Evolutionary conservation across 176 grass and related monocot genomes (phyloP), one percentile per base, ranked within the genome.

Genomic region (Secale cereale): DNA sequence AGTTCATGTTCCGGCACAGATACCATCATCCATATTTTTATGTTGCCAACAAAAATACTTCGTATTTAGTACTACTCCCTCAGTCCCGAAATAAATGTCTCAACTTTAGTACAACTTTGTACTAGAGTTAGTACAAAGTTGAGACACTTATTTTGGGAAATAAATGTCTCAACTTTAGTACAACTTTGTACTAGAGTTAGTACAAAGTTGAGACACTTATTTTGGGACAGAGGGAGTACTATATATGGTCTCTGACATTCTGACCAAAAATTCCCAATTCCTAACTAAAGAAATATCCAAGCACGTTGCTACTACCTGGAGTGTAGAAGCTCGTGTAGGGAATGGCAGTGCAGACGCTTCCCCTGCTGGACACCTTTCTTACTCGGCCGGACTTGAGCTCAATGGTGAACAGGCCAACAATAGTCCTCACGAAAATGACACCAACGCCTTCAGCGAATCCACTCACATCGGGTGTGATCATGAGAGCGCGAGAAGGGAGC

Each of bases 321-420:
- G 60, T 56, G 43, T 39, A 66, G 73, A 85, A 85, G 22, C 30
- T 67, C 5, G 31, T 76, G 82, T 76, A 65, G 4, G 71, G 59
- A 45, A 65, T 35, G 70, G 10, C 30, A 31, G 13, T 32, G 27
- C 5, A 50, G 28, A 26, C 31, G 15, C 20, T 15, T 43, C 37
- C 6, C 13, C 27, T 6, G 39, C 25, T 12, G 6, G 41, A 7
- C n/a, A 77, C 72, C 73, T 77, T 85, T 10, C 30, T 77, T 11
- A 8, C 41, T 0, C 2, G 60, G 29, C 43, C 61, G 50, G 82
- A 66, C 41, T 77, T 85, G 60, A 85, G 29, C 20, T 85, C 60
- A 54, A 85, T 37, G 10, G 60, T 37, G 60, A 85, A 85, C 10
- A 76, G 13, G 60, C 70, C 59, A 65, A 7, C 82, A 48, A 1